A percentile compares a stretch with the other conserved stretches of the same genome.
These are phyloP conservation scores for Xylaria intraflava DNA, from an alignment of 495 filamentous ascomycete species.

Conservation along the genomic window DNA sequence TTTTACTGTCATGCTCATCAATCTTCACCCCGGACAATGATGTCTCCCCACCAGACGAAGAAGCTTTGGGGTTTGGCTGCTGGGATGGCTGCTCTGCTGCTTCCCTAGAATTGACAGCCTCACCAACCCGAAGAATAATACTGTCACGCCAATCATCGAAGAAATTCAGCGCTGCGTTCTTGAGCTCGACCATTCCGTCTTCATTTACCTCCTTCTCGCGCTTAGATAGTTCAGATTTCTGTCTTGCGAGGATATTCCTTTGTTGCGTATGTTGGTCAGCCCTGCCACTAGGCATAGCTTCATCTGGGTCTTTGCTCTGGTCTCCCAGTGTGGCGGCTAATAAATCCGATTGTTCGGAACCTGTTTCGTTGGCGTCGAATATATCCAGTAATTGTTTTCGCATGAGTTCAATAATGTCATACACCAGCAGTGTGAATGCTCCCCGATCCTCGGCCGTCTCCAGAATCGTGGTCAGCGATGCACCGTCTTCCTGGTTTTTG, in stretches of 20 bases:
- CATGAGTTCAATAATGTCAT: slow-evolving; percentile 37
- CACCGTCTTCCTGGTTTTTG: slow-evolving; percentile 16
- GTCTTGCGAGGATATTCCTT: slow-evolving; percentile 24
- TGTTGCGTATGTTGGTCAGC: slow-evolving; percentile 12
- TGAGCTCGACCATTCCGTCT: slow-evolving; percentile 31
- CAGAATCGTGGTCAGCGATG: slow-evolving; percentile 20
- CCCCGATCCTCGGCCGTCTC: slow-evolving; percentile 32
- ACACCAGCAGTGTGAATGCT: slow-evolving; percentile 29
- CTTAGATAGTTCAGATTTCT: slow-evolving; percentile 19
- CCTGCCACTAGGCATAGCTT: slow-evolving; percentile 2
- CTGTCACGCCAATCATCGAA: slow-evolving; percentile 61
- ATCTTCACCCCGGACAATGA: slow-evolving; percentile 14
- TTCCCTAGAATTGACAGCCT: slow-evolving; percentile 55
- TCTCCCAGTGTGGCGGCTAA: slow-evolving; percentile 8
- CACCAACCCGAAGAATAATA: slow-evolving; percentile 56
- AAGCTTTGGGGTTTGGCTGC: slow-evolving; percentile 13
- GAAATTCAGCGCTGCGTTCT: slow-evolving; percentile 34
- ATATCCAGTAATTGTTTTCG: slow-evolving; percentile 28
- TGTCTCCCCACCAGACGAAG: neutral
- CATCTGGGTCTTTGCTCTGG: slow-evolving; percentile 19
- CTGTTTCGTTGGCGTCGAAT: slow-evolving; percentile 31
- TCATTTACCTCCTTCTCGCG: slow-evolving; percentile 31
- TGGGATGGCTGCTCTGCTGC: slow-evolving; percentile 26
- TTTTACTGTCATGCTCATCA: slow-evolving; percentile 15
- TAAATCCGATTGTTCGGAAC: slow-evolving; percentile 8